Percentiles rank a stretch among this genome's conserved stretches.
phyloP scores from a whole-genome alignment of 768 basidiomycete species.

The Boletales sp. region DNA sequence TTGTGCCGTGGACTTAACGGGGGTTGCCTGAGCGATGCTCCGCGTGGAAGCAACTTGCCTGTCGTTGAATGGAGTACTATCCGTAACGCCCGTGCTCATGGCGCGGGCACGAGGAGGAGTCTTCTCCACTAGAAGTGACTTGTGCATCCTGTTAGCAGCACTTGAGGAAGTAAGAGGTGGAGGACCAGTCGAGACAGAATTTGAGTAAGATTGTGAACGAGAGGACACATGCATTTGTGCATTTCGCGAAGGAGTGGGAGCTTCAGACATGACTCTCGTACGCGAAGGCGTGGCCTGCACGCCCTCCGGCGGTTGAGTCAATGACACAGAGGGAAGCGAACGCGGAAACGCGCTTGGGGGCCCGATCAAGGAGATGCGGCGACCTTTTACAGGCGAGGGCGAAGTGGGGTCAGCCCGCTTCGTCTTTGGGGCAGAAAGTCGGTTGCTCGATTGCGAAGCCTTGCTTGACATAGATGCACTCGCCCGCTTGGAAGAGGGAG shows the following conservation, averaged over 20 bases:
- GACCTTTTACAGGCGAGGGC: slow-evolving; percentile 25
- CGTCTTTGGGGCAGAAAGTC: slow-evolving; percentile 37
- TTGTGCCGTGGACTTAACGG: slow-evolving; percentile 12
- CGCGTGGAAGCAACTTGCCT: slow-evolving; percentile 18
- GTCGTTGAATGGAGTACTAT: background rate
- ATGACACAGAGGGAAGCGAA: slow-evolving; percentile 14
- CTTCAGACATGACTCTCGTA: slow-evolving; percentile 44
- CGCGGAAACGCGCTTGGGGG: slow-evolving; percentile 27
- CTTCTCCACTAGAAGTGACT: slow-evolving; percentile 25
- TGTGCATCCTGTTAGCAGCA: slow-evolving; percentile 30
- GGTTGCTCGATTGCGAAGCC: slow-evolving; percentile 31
- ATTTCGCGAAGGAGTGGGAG: slow-evolving; percentile 25
- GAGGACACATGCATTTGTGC: slow-evolving; percentile 22
- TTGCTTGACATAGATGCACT: slow-evolving; percentile 38
- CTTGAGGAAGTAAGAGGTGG: slow-evolving; percentile 39
- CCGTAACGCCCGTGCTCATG: slow-evolving; percentile 14
- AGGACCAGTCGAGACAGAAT: slow-evolving; percentile 22
- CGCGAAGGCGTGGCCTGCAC: slow-evolving; percentile 37
- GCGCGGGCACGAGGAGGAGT: slow-evolving; percentile 14
- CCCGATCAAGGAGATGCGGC: slow-evolving; percentile 26
- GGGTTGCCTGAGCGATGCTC: slow-evolving; percentile 11
- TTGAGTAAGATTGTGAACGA: slow-evolving; percentile 23
- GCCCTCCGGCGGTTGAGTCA: slow-evolving; percentile 12
- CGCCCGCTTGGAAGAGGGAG: slow-evolving; percentile 34
- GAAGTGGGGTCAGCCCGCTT: slow-evolving; percentile 27